phyloP scores from a whole-genome alignment of 1,284 basidiomycete genomes.

The Ceratobasidium theobromae region DNA sequence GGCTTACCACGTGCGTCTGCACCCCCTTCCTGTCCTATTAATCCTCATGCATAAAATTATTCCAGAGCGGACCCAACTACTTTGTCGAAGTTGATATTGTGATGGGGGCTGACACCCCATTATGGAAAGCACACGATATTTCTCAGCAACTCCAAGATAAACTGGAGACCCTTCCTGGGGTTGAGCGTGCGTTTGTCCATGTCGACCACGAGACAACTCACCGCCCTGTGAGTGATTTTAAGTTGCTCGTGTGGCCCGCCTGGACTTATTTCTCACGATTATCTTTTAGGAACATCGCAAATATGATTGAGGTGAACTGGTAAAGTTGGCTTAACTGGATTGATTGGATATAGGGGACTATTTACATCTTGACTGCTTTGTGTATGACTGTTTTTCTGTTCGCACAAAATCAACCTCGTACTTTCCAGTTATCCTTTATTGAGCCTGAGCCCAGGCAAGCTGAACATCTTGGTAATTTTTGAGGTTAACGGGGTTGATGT shows the following conservation, averaged over 20 bases:
- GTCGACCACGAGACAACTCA: slow-evolving; percentile 92
- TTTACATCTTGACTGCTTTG: too few relatives aligned
- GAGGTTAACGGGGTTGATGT: background rate
- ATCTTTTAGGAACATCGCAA: slow-evolving; percentile 37
- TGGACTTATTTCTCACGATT: background rate
- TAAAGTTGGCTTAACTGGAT: too few relatives aligned
- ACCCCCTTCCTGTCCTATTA: background rate
- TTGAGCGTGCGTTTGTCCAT: slow-evolving; percentile 91
- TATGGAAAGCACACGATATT: slow-evolving; percentile 91
- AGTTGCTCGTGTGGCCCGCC: too few relatives aligned
- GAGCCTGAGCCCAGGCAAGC: slow-evolving; percentile 43
- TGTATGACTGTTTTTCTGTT: too few relatives aligned
- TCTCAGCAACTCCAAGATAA: slow-evolving; percentile 92
- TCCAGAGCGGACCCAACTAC: slow-evolving; percentile 59
- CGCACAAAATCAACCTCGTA: too few relatives aligned
- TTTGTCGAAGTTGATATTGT: slow-evolving; percentile 96
- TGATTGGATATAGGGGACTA: too few relatives aligned
- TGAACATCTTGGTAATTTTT: slow-evolving; percentile 51
- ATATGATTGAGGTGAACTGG: slow-evolving; percentile 33
- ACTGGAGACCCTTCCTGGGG: slow-evolving; percentile 87
- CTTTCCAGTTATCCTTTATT: slow-evolving; percentile 5
- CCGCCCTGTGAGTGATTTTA: slow-evolving; percentile 51
- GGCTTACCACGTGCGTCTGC: slow-evolving; percentile 73
- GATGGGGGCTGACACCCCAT: slow-evolving; percentile 83
- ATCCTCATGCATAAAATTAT: background rate